These are phyloP conservation scores for Leishmania mexicana DNA, from an alignment of 208 protist genomes.

Conservation along the genomic window DNA sequence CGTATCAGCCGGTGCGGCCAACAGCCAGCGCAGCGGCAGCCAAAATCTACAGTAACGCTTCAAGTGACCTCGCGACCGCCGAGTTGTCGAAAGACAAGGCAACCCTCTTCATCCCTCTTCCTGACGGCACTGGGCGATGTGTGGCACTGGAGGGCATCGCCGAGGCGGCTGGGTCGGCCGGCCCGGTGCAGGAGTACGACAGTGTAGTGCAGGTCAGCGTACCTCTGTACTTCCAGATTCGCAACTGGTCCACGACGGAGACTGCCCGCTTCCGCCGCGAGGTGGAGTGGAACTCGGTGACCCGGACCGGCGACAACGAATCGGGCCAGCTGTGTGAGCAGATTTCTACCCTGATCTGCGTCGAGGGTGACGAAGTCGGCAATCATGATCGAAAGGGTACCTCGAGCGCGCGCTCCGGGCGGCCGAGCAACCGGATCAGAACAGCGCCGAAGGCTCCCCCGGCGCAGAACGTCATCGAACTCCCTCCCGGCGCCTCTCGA, in stretches of 20 bases:
- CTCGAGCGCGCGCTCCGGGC: conserved; percentile 21
- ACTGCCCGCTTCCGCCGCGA: conserved; percentile 87
- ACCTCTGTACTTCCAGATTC: conserved; percentile 28
- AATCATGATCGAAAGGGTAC: background rate
- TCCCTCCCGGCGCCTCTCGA: conserved; percentile 65
- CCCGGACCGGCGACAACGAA: conserved; percentile 4
- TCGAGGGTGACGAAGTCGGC: background rate
- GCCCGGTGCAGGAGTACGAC: conserved; percentile 35
- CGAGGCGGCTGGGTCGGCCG: conserved; percentile 47
- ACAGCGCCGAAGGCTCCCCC: background rate
- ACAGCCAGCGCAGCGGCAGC: conserved; percentile 33
- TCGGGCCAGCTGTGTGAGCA: background rate
- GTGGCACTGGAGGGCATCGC: conserved; percentile 84
- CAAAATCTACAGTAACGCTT: background rate
- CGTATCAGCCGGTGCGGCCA: conserved; percentile 88
- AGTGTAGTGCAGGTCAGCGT: conserved; percentile 29
- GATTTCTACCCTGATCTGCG: conserved; percentile 3
- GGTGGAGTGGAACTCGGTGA: conserved; percentile 67
- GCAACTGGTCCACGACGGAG: conserved; percentile 27
- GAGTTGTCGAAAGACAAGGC: conserved; percentile 52
- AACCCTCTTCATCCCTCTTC: conserved; percentile 93
- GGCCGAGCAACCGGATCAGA: conserved; percentile 37
- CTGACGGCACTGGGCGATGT: conserved; percentile 85
- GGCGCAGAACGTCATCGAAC: conserved; percentile 69
- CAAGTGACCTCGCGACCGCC: background rate